phyloP scores from a whole-genome alignment of 805 yeast species.

The Hanseniaspora lindneri region DNA sequence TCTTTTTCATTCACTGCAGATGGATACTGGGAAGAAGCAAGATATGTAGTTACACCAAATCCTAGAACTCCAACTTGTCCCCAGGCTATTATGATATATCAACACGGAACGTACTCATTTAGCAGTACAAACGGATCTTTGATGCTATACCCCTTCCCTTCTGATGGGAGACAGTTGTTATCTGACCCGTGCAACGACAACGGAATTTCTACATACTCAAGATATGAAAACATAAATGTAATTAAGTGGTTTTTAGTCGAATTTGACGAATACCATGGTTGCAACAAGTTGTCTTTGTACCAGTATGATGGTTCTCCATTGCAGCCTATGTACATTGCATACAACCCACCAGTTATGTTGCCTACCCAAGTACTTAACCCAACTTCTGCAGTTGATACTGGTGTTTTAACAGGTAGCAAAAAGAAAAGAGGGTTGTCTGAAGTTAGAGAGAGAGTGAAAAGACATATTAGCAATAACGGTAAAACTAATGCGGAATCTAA shows the following conservation, averaged over 20 bases:
- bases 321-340: slow-evolving; percentile 85
- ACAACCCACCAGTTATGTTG: slow-evolving; percentile 89
- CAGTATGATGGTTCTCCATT: slow-evolving; percentile 67
- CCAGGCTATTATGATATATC: slow-evolving; percentile 66
- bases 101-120: slow-evolving; percentile 73
- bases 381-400: slow-evolving; percentile 24
- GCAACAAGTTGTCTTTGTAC: slow-evolving; percentile 59
- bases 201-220: slow-evolving; percentile 49
- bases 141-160: slow-evolving; percentile 56
- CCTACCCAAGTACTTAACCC: slow-evolving; percentile 91
- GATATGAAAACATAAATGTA: slow-evolving; percentile 58
- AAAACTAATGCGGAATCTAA: slow-evolving; percentile 9
- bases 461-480: slow-evolving; percentile 6
- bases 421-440: slow-evolving; percentile 1
- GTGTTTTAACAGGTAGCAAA: background rate
- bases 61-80: slow-evolving; percentile 72
- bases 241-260: slow-evolving; percentile 47
- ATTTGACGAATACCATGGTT: slow-evolving; percentile 74
- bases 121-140: slow-evolving; percentile 51
- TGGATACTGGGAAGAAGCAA: slow-evolving; percentile 83
- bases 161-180: slow-evolving; percentile 85
- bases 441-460: slow-evolving; percentile 12
- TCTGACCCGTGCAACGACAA: slow-evolving; percentile 72
- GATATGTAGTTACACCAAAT: slow-evolving; percentile 64
- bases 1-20: slow-evolving; percentile 87